These are phyloP conservation scores for Karstenula rhodostoma DNA, from an alignment of 2,329 filamentous ascomycete species.

Conservation along the genomic window DNA sequence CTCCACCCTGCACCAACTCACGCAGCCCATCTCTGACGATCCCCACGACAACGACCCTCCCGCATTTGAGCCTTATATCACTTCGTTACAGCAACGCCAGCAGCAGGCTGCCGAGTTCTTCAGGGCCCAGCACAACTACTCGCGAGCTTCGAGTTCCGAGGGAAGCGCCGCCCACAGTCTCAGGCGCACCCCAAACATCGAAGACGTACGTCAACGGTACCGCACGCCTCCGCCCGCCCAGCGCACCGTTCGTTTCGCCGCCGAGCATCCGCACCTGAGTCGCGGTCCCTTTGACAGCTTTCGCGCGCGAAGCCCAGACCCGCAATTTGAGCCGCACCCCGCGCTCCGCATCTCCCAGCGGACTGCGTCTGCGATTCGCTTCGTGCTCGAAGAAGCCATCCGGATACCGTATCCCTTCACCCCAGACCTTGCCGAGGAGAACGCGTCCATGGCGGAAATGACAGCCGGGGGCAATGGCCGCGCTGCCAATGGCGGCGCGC, in stretches of 20 bases:
- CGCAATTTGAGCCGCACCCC: slow-evolving; percentile 55
- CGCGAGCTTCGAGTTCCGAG: slow-evolving; percentile 62
- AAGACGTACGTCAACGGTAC: slow-evolving; percentile 52
- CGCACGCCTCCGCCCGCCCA: slow-evolving; percentile 56
- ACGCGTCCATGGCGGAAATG: slow-evolving; percentile 91
- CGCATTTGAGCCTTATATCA: slow-evolving; percentile 45
- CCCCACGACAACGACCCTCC: slow-evolving; percentile 47
- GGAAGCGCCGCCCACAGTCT: slow-evolving; percentile 60
- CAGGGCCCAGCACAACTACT: slow-evolving; percentile 46
- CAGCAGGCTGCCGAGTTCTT: slow-evolving; percentile 49
- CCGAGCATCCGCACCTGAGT: slow-evolving; percentile 36
- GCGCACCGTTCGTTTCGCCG: slow-evolving; percentile 46
- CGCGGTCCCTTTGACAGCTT: slow-evolving; percentile 42
- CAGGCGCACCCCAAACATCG: slow-evolving; percentile 62
- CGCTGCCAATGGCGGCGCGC: slow-evolving; percentile 64
- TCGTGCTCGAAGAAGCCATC: slow-evolving; percentile 88
- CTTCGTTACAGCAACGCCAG: slow-evolving; percentile 54
- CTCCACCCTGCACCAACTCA: slow-evolving; percentile 17
- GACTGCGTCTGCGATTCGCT: slow-evolving; percentile 90
- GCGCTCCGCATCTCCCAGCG: slow-evolving; percentile 78
- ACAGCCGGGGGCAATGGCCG: slow-evolving; percentile 67
- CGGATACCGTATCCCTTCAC: slow-evolving; percentile 85
- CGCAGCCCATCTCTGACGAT: slow-evolving; percentile 44
- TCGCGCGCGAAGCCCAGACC: slow-evolving; percentile 26
- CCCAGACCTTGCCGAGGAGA: slow-evolving; percentile 83